Evolutionary conservation across 805 yeast species (phyloP), one percentile per base, ranked within the genome.

Genomic region (Yarrowia sp.): DNA sequence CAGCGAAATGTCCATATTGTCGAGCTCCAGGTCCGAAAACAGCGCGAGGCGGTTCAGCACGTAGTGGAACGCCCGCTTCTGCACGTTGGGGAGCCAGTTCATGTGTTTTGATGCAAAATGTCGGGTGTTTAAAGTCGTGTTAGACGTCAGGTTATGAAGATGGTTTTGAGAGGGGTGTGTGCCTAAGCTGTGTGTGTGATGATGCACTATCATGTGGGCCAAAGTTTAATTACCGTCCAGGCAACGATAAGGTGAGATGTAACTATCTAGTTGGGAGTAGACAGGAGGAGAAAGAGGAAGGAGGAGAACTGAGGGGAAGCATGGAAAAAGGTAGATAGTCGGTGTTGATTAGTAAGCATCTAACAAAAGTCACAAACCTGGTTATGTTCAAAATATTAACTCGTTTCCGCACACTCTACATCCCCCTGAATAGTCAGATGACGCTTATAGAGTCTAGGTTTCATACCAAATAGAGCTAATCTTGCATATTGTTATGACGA

Each of bases 21-120:
- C 89, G 19, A 92, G 81, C 76, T 92, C 96, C 26, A 92, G 84
- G 72, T 89, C 90, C 0, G 97, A 89, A 74, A 93, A 91, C 50
- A 93, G 79, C 15, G 93, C 87, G 53, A 92, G 84, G 77, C 91
- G 94, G 75, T 90, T 91, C 35, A 93, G 83, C 5, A 92, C 86
- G 77, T 91, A 92, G 52, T 90, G 86, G 52, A 93, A 84, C 46
- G 92, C 84, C 73, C 97, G 82, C 78, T 90, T 89, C 74, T 92
- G 97, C 50, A 93, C 82, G 77, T 89, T 90, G 8, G 97, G 94
- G 77, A 91, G 83, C 96, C 97, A 91, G 67, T 49, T 63, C 67
- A 63, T 63, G 56, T 15, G 53, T 59, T 43, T 26, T 26, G 32
- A 26, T 26, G 32, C 32, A 26, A 26, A 26, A 26, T 26, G 32